Evolutionary conservation across 495 filamentous ascomycete genomes (phyloP).

Genomic region (Hyaloscypha hepaticicola): DNA sequence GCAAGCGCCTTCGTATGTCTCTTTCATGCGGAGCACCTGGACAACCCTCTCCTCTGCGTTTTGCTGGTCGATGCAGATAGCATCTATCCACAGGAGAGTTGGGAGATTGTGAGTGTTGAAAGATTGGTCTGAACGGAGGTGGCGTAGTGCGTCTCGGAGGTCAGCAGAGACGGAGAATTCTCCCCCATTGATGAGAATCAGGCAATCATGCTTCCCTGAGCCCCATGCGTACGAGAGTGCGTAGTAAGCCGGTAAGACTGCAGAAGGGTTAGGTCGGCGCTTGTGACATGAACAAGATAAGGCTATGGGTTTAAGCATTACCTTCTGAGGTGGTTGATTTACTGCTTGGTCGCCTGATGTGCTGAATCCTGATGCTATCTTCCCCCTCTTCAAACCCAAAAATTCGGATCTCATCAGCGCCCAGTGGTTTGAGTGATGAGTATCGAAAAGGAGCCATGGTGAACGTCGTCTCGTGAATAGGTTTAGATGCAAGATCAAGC

Average conservation of each 20-base stretch:
- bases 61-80: slow-evolving; percentile 26
- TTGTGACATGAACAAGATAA: no score
- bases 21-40: slow-evolving; percentile 23
- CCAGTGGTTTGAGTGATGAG: no score
- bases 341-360: no score
- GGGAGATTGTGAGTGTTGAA: background rate
- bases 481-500: no score
- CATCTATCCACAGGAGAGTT: slow-evolving; percentile 14
- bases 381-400: no score
- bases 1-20: slow-evolving; percentile 17
- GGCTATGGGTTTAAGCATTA: no score
- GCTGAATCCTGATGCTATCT: no score
- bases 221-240: slow-evolving; percentile 20
- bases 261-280: no score
- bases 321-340: no score
- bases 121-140: background rate
- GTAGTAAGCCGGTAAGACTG: background rate
- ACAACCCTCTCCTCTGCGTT: slow-evolving; percentile 8
- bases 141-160: slow-evolving; percentile 5
- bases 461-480: no score
- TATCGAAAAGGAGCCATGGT: no score
- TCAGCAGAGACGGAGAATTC: slow-evolving; percentile 4
- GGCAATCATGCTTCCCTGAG: background rate
- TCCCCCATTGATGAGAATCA: background rate
- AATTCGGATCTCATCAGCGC: no score